Conservation (phyloP, 768 basidiomycete species). For the Lepiota brunneoincarnata region DNA sequence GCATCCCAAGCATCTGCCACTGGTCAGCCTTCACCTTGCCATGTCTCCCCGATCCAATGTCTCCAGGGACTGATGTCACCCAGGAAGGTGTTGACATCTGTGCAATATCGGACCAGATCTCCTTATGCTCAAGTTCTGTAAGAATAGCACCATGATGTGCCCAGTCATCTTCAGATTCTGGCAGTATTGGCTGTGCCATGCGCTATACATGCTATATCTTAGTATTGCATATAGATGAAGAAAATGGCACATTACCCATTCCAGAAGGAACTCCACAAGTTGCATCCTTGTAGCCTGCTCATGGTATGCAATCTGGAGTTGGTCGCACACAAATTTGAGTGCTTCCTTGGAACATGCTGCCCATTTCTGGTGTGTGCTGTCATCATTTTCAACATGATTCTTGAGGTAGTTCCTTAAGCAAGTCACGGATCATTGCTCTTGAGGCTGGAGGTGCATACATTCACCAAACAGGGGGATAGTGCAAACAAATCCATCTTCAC, state of each 20-base stretch:
- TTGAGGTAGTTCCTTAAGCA: background rate
- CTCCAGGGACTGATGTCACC: conserved; percentile 15
- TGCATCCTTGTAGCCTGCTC: no score
- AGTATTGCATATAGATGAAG: no score
- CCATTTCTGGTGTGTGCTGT: no score
- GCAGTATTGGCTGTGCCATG: background rate
- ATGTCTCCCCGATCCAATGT: conserved; percentile 19
- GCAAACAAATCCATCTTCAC: background rate
- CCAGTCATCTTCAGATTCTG: background rate
- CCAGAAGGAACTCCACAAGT: no score
- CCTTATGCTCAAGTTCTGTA: conserved; percentile 12
- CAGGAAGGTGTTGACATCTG: conserved; percentile 23
- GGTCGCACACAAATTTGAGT: no score
- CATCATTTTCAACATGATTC: no score
- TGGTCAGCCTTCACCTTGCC: conserved; percentile 32
- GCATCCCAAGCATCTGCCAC: conserved; percentile 32
- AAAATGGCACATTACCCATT: no score
- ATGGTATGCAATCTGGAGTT: no score
- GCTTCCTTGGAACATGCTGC: no score
- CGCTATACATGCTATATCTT: no score
- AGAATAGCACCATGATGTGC: conserved; percentile 9
- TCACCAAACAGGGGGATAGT: background rate
- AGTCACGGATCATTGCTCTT: background rate
- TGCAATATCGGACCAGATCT: conserved; percentile 21
- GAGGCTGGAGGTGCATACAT: background rate